Evolutionary conservation across 306 rosid species (phyloP), one percentile per base, ranked within the genome.

Genomic region (Vigna angularis): DNA sequence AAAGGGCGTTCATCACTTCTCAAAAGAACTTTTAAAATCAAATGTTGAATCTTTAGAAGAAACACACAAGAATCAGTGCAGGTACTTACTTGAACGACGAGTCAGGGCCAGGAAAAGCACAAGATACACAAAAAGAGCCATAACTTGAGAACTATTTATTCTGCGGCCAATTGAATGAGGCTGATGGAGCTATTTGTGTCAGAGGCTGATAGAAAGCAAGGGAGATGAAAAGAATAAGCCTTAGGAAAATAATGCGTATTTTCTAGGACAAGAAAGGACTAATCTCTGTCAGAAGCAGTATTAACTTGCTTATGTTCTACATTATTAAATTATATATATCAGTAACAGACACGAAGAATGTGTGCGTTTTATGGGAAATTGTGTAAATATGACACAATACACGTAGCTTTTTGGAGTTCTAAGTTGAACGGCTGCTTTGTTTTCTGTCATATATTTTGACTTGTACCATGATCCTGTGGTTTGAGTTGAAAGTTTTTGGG

Each of bases 21-120:
- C 3, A 16, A 34, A 14, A 9, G 4, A 42, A 59, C 10, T 16
- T 72, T 40, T 71, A 56, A 16, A 71, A 52, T 26, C 38, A 77
- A n/a, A 36, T 51, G 45, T 18, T 47, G 72, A 78, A 59, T 70
- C 68, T 42, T 52, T 5, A 52, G 9, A 10, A 38, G 12, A 32
- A 50, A 20, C 2, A 72, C 2, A 9, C 15, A 24, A 0, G 15
- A 69, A 73, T 13, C 9, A 67, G 74, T 38, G 7, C 11, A 65
- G 71, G 32, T 14, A 75, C 95, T 91, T 93, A 93, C 98, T 90
- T 83, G 98, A 93, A 59, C 74, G 89, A 71, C 77, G 82, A 68
- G 86, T 76, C 13, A 91, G 81, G 70, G 89, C 87, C 36, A 88
- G 56, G 85, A 93, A 78, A 56, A 93, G 63, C 83, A 86, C 69